Base-by-base conservation (phyloP, 2,329 filamentous ascomycete genomes). In the Paraphaeosphaeria sporulosa region DNA sequence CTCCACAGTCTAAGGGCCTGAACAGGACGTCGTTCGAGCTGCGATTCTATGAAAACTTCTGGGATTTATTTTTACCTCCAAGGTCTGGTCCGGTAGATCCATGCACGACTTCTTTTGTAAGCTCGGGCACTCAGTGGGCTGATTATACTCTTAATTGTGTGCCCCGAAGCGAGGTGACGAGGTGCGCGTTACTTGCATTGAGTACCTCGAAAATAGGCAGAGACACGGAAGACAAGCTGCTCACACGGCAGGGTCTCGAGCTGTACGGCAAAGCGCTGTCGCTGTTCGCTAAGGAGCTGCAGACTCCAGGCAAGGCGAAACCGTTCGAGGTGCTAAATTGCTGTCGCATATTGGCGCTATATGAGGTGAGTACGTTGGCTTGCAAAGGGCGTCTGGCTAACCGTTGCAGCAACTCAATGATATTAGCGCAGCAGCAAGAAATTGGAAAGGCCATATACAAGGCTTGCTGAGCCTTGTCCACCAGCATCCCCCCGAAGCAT, bases 361-460 rank as follows among this genome's bases (percentile, higher is more conserved):
- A 32, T 38, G 65, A 67, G 53, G 64, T 67, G 61, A n/a, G 56
- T 54, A 38, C 17, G 9, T 8, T 50, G 25, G 17, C 47, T 44
- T n/a, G 13, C 10, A 5, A 54, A 12, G 27, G 13, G 4, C 25
- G 42, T 43, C 57, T 60, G 19, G 62, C 23, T 30, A 6, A 46
- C 21, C 30, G 3, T 7, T n/a, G 19, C 27, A 65, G 57, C 55
- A 59, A 60, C 19, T 61, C 27, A 59, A 65, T 27, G 55, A 59
- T 27, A 17, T 48, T 9, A 34, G 23, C 30, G 38, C 53, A 12
- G 55, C 61, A 30, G 50, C 55, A 13, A 30, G 19, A 6, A 63
- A 65, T 47, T 65, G 63, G 63, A 50, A 50, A 27, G 56, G 63
- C 17, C 65, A 67, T 54, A 34, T 64, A 4, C 30, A 50, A 21